A percentile compares a stretch with the other conserved stretches of the same genome.
phyloP scores from a whole-genome alignment of 192 early-diverging fungal species.

The Spizellomyces punctatus region DNA sequence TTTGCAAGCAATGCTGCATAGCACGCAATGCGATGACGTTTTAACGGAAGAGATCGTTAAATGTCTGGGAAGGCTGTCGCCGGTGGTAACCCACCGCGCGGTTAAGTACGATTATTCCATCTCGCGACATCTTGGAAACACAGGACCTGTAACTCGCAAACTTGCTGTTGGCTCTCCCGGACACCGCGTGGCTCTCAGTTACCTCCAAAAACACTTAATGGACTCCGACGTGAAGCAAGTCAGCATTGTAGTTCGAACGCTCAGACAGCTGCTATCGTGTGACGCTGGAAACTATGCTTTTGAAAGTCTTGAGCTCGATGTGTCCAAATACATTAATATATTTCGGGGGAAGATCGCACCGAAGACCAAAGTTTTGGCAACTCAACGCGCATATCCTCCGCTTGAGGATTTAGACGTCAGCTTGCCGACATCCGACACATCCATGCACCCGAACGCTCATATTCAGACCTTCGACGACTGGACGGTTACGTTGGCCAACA shows the following conservation, averaged over 20 bases:
- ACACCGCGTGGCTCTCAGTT: slow-evolving; percentile 4
- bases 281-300: slow-evolving; percentile 9
- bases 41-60: too few species aligned
- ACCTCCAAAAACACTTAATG: slow-evolving; percentile 8
- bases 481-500: slow-evolving; percentile 11
- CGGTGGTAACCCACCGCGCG: too few species aligned
- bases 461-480: neutral
- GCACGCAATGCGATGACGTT: too few species aligned
- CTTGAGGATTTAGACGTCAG: neutral
- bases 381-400: neutral
- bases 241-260: neutral
- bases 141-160: too few species aligned
- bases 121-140: too few species aligned
- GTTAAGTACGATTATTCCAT: too few species aligned
- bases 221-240: slow-evolving; percentile 14
- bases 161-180: neutral
- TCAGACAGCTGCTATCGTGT: slow-evolving; percentile 1
- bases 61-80: too few species aligned
- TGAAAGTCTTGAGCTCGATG: neutral
- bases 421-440: neutral
- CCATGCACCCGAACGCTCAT: neutral
- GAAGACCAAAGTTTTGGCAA: neutral
- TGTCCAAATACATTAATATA: slow-evolving; percentile 4
- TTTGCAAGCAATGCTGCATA: too few species aligned
- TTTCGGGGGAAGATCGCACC: neutral